Percentiles rank a stretch among this genome's conserved stretches.
Conservation (phyloP, 2,329 filamentous ascomycete species). For the Endocalyx cinctus region DNA sequence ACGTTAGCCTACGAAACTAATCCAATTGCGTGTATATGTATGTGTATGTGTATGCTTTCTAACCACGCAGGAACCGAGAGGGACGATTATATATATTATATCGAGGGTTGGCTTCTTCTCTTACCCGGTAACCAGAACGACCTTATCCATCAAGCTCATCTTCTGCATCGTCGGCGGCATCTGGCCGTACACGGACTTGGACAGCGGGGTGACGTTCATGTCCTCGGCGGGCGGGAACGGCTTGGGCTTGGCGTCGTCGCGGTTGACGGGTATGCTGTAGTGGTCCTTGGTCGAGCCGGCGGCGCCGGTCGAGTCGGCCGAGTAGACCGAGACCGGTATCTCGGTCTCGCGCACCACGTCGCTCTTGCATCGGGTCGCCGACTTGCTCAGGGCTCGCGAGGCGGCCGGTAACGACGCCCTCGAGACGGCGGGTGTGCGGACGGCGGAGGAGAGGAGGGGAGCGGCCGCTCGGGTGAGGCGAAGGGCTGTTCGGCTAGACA, state of each 20-base stretch:
- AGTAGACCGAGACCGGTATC: constrained; percentile 52
- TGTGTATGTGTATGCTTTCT: no score
- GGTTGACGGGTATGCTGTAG: constrained; percentile 50
- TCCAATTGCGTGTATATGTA: no score
- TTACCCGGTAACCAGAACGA: constrained; percentile 68
- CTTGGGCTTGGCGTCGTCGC: constrained; percentile 38
- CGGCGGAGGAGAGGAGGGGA: constrained; percentile 20
- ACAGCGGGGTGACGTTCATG: constrained; percentile 47
- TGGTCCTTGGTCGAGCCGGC: constrained; percentile 40
- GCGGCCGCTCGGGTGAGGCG: constrained; percentile 26
- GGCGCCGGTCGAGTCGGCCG: constrained; percentile 40
- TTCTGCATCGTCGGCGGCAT: constrained; percentile 64
- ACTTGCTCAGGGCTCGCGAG: constrained; percentile 33
- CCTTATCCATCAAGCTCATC: constrained; percentile 66
- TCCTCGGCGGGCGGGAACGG: constrained; percentile 40
- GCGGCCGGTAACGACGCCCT: constrained; percentile 23
- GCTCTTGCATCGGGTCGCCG: constrained; percentile 37
- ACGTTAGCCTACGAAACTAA: no score
- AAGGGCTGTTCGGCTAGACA: constrained; percentile 27
- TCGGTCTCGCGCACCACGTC: constrained; percentile 54
- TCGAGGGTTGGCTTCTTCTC: constrained; percentile 18
- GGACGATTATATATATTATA: no score
- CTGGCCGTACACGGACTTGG: constrained; percentile 46
- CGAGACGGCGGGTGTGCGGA: constrained; percentile 11
- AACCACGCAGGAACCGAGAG: no score